Conservation (phyloP, 139 green algal genomes). For the Micractinium conductrix region DNA sequence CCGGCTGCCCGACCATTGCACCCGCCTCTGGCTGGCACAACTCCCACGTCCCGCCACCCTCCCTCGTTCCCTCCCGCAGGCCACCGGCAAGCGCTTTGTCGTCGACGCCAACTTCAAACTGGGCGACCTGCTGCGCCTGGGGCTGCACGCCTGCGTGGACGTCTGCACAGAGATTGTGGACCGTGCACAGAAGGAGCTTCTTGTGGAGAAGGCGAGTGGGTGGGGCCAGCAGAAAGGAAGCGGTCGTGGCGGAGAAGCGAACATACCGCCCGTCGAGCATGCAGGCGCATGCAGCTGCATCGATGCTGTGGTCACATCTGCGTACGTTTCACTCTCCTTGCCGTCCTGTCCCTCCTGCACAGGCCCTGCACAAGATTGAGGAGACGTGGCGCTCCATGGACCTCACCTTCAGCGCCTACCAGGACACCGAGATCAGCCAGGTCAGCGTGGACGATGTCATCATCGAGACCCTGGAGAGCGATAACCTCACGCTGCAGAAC, state of each 20-base stretch:
- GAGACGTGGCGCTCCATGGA: conserved; percentile 79
- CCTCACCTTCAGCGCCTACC: conserved; percentile 73
- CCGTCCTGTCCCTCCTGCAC: neutral
- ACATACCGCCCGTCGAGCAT: neutral
- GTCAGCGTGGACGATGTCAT: conserved; percentile 57
- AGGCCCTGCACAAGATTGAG: conserved; percentile 87
- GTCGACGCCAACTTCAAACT: conserved; percentile 89
- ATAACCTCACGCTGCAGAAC: conserved; percentile 92
- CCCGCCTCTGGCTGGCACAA: neutral
- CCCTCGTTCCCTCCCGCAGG: conserved; percentile 38
- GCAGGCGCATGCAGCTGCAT: neutral
- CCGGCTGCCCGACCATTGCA: too few relatives aligned
- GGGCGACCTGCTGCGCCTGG: conserved; percentile 83
- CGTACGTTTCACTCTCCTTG: neutral
- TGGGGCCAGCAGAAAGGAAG: too few relatives aligned
- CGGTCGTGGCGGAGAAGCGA: too few relatives aligned
- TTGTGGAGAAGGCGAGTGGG: conserved; percentile 58
- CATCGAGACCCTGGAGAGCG: conserved; percentile 78
- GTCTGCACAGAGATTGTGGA: conserved; percentile 91
- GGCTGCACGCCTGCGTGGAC: conserved; percentile 90
- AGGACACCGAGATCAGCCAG: conserved; percentile 51
- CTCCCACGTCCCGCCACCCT: neutral
- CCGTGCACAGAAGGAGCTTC: conserved; percentile 85
- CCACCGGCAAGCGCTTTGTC: conserved; percentile 84
- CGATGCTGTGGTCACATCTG: neutral